phyloP scores from a whole-genome alignment of 768 basidiomycete species.

The Sporobolomyces pararoseus region DNA sequence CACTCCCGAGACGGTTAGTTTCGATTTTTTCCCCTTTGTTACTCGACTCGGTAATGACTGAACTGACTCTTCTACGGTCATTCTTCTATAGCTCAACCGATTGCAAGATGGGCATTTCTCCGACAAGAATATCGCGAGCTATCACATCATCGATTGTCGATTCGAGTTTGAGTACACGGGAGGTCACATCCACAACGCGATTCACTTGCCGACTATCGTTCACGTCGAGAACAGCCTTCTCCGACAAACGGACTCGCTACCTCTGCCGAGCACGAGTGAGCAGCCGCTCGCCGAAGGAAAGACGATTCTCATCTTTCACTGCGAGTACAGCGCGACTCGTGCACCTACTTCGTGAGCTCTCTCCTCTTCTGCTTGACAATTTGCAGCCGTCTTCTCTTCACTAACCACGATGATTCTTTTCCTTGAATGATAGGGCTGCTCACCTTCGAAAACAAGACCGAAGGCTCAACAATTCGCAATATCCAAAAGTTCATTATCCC shows the following conservation, averaged over 20 bases:
- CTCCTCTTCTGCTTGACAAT: background rate
- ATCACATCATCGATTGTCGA: constrained; percentile 86
- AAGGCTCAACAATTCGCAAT: constrained; percentile 73
- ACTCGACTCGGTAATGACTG: background rate
- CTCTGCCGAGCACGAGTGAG: constrained; percentile 55
- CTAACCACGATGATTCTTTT: too few relatives aligned
- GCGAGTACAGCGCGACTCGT: constrained; percentile 92
- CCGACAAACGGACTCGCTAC: constrained; percentile 39
- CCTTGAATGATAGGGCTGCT: constrained; percentile 64
- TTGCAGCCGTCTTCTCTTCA: too few relatives aligned
- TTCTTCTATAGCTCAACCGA: constrained; percentile 61
- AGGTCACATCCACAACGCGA: constrained; percentile 84
- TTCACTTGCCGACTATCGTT: constrained; percentile 79
- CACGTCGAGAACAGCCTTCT: constrained; percentile 79
- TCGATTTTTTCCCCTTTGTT: background rate
- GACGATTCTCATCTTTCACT: constrained; percentile 90
- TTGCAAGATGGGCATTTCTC: constrained; percentile 73
- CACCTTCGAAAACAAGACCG: constrained; percentile 87
- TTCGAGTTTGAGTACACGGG: constrained; percentile 95
- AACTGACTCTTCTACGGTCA: background rate
- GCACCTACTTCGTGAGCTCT: constrained; percentile 83
- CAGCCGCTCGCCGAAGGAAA: constrained; percentile 56
- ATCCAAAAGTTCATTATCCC: constrained; percentile 90
- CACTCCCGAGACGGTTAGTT: constrained; percentile 67
- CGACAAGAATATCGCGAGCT: constrained; percentile 60